These are phyloP conservation scores for Purshia tridentata DNA, from an alignment of 306 rosid species.

Conservation along the genomic window DNA sequence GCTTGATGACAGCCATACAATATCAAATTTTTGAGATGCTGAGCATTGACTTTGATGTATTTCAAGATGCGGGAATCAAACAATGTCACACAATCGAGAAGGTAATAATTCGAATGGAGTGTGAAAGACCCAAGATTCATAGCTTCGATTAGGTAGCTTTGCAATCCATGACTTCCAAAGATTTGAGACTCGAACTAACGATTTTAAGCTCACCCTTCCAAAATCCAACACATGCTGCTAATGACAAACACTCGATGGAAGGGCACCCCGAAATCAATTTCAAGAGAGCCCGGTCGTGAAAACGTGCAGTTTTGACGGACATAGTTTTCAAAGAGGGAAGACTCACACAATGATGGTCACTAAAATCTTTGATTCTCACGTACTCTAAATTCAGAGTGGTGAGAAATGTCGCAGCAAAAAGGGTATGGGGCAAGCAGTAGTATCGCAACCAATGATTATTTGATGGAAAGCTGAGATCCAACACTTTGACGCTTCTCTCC, in stretches of 20 bases:
- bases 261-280: neutral
- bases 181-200: neutral
- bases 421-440: too few species aligned
- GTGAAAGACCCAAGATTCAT: neutral
- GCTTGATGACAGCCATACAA: too few species aligned
- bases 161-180: neutral
- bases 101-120: neutral
- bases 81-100: neutral
- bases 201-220: too few species aligned
- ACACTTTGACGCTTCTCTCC: too few species aligned
- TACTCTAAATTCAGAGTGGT: neutral
- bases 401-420: neutral
- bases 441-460: too few species aligned
- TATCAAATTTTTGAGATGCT: neutral
- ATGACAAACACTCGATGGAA: neutral
- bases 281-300: accelerated
- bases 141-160: neutral
- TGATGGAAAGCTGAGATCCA: too few species aligned
- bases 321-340: neutral
- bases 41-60: neutral
- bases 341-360: neutral
- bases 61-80: neutral
- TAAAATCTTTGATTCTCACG: neutral
- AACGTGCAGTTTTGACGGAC: neutral
- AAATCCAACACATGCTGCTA: too few species aligned